These are phyloP conservation scores for Fonsecaea multimorphosa DNA, from an alignment of 2,329 filamentous ascomycete species.

Conservation along the genomic window DNA sequence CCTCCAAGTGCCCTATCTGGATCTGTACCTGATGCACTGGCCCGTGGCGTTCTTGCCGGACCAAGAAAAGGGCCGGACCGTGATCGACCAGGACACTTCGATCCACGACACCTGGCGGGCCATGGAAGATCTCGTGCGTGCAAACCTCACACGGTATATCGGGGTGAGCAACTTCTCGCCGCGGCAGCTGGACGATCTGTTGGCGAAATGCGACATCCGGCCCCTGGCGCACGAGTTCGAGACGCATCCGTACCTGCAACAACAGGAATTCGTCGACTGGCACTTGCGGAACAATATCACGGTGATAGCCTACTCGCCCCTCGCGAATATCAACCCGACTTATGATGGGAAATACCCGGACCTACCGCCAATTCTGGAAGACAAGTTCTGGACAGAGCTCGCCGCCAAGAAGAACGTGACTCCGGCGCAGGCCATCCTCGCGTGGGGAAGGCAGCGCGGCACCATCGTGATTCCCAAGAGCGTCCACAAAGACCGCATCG, in stretches of 20 bases:
- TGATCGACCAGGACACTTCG: slow-evolving; percentile 41
- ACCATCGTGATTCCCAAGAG: slow-evolving; percentile 61
- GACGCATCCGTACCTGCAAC: slow-evolving; percentile 49
- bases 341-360: slow-evolving; percentile 46
- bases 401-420: slow-evolving; percentile 52
- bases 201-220: slow-evolving; percentile 34
- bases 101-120: slow-evolving; percentile 63
- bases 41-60: slow-evolving; percentile 44
- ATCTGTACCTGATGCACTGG: slow-evolving; percentile 57
- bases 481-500: slow-evolving; percentile 50
- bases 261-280: slow-evolving; percentile 46
- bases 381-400: slow-evolving; percentile 49
- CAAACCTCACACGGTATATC: slow-evolving; percentile 62
- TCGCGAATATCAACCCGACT: slow-evolving; percentile 56
- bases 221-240: slow-evolving; percentile 48
- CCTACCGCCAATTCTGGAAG: slow-evolving; percentile 49
- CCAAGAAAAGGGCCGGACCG: slow-evolving; percentile 38
- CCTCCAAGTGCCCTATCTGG: slow-evolving; percentile 50
- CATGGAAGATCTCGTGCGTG: slow-evolving; percentile 63
- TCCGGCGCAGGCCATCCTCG: slow-evolving; percentile 54
- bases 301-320: slow-evolving; percentile 48
- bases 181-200: slow-evolving; percentile 42
- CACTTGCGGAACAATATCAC: slow-evolving; percentile 46
- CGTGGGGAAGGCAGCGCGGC: slow-evolving; percentile 57
- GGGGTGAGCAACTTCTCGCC: slow-evolving; percentile 66